Conservation (phyloP, 352 stramenopile species). For the Phytophthora vignae region DNA sequence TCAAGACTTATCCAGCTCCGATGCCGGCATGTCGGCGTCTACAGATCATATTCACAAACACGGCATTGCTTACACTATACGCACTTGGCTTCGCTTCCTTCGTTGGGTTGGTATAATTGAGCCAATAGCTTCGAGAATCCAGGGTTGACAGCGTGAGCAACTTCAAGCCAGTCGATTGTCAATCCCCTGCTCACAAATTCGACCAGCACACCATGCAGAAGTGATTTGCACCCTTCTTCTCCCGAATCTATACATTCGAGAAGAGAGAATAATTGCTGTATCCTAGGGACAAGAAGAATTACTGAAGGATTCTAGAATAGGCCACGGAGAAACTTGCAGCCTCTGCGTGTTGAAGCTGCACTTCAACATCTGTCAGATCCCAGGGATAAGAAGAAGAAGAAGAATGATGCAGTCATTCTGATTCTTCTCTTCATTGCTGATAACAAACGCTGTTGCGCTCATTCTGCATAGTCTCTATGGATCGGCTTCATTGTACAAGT, state of each 20-base stretch:
- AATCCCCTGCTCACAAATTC: background rate
- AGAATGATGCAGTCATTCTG: background rate
- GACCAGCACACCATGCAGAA: slow-evolving; percentile 16
- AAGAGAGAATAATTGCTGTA: background rate
- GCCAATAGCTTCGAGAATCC: background rate
- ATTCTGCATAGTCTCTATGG: slow-evolving; percentile 11
- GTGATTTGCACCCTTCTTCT: slow-evolving; percentile 13
- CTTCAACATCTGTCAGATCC: slow-evolving; percentile 13
- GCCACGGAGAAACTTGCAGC: too few relatives aligned
- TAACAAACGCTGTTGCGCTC: background rate
- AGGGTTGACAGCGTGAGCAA: background rate
- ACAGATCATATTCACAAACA: slow-evolving; percentile 41
- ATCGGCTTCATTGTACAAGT: slow-evolving; percentile 19
- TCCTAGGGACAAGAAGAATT: too few relatives aligned
- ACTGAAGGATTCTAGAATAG: too few relatives aligned
- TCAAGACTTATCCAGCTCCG: slow-evolving; percentile 21
- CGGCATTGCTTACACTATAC: slow-evolving; percentile 34
- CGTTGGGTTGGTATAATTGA: background rate
- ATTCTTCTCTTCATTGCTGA: background rate
- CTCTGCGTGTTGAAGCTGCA: background rate
- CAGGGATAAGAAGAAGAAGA: slow-evolving; percentile 3
- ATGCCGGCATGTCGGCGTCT: slow-evolving; percentile 18
- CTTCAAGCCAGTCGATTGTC: background rate
- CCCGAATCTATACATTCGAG: background rate
- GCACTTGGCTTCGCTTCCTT: background rate